Percentiles rank a stretch among this genome's conserved stretches.
Conservation (phyloP, 768 basidiomycete genomes). For the Cubamyces sp. region DNA sequence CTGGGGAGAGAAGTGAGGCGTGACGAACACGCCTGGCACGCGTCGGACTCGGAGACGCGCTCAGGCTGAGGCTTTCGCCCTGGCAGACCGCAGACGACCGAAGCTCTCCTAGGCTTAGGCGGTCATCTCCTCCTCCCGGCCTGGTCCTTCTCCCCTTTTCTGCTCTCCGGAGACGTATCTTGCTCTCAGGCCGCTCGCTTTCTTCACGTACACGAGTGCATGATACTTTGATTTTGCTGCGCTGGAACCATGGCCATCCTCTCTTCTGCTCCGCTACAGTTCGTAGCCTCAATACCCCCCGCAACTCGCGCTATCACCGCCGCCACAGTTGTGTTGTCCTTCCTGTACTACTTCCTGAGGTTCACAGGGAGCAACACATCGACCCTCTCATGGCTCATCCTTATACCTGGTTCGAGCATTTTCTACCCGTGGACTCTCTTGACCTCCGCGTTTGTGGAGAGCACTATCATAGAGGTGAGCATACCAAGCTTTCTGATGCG, state of each 20-base stretch:
- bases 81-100: slow-evolving; percentile 5
- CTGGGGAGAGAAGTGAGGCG: slow-evolving; percentile 19
- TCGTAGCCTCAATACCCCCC: slow-evolving; percentile 74
- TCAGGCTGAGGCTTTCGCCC: background rate
- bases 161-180: background rate
- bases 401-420: slow-evolving; percentile 79
- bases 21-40: slow-evolving; percentile 21
- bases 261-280: slow-evolving; percentile 64
- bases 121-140: slow-evolving; percentile 3
- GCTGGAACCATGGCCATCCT: slow-evolving; percentile 66
- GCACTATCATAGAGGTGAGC: slow-evolving; percentile 79
- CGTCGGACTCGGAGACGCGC: slow-evolving; percentile 7
- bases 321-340: slow-evolving; percentile 59
- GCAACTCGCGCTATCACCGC: slow-evolving; percentile 76
- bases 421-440: slow-evolving; percentile 94
- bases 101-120: slow-evolving; percentile 1
- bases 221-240: slow-evolving; percentile 21
- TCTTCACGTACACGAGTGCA: slow-evolving; percentile 13
- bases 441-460: slow-evolving; percentile 89
- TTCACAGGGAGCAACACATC: slow-evolving; percentile 51
- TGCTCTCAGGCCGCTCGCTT: slow-evolving; percentile 18
- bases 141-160: background rate
- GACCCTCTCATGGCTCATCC: slow-evolving; percentile 67
- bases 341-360: slow-evolving; percentile 65
- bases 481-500: background rate